Conservation (phyloP, 176 grass and related monocot genomes). For the Aegilops tauschii region DNA sequence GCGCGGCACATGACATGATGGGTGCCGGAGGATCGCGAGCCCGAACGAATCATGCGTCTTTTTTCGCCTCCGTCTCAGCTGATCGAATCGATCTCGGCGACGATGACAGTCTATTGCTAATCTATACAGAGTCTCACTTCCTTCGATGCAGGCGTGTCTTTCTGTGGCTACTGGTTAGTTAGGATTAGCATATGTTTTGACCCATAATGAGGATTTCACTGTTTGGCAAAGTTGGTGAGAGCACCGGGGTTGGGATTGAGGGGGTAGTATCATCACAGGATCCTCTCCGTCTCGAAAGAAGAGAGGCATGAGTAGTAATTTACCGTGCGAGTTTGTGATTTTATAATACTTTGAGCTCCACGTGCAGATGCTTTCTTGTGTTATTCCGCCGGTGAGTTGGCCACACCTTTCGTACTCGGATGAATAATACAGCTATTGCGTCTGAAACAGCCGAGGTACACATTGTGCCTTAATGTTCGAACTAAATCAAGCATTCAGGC, state of each 20-base stretch:
- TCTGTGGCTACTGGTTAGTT: not conserved
- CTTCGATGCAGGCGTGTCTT: not conserved
- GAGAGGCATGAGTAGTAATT: no score
- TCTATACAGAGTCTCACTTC: not conserved
- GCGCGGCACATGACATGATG: not conserved
- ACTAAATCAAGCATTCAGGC: no score
- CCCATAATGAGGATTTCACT: not conserved
- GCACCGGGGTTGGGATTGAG: not conserved
- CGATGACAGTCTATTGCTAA: not conserved
- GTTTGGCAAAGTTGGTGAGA: not conserved
- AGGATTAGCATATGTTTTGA: slow-evolving; percentile 7
- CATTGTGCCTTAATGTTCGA: no score
- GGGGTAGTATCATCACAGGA: not conserved
- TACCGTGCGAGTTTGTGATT: no score
- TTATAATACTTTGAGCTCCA: not conserved
- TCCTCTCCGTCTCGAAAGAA: not conserved
- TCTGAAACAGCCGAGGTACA: no score
- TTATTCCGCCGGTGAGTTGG: no score
- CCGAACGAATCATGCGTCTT: slow-evolving; percentile 23
- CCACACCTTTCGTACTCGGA: no score
- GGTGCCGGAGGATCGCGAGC: slow-evolving; percentile 6
- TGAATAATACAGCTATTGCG: no score
- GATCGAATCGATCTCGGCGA: no score
- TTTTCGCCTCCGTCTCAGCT: not conserved
- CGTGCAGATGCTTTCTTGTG: not conserved